Percentiles rank a stretch among this genome's conserved stretches.
These are phyloP conservation scores for Mucuna pruriens DNA, from an alignment of 306 rosid species.

Conservation along the genomic window DNA sequence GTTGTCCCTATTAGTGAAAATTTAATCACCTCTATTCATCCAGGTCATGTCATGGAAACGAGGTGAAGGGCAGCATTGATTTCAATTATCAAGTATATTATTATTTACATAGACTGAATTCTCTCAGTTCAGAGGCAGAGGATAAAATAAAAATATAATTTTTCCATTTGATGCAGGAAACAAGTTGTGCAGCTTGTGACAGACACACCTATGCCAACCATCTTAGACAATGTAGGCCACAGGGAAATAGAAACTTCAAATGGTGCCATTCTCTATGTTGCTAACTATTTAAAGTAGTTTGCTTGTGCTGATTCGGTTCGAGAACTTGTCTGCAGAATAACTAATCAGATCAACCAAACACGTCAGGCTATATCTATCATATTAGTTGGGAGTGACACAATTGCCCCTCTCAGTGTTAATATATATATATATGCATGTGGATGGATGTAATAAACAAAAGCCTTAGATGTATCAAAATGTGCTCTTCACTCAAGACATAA, in stretches of 20 bases:
- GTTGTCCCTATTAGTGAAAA: neutral
- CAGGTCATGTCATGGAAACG: neutral
- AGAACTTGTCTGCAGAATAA: slow-evolving; percentile 36
- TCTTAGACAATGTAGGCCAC: neutral
- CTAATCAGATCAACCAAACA: slow-evolving; percentile 18
- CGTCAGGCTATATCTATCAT: slow-evolving; percentile 11
- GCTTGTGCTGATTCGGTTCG: slow-evolving; percentile 34
- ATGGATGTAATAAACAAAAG: slow-evolving; percentile 28
- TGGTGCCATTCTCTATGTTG: slow-evolving; percentile 34
- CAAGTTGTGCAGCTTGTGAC: slow-evolving; percentile 14
- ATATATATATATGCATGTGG: no score
- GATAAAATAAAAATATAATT: slow-evolving; percentile 23
- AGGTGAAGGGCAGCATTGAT: neutral
- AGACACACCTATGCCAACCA: slow-evolving; percentile 1
- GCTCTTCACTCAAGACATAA: neutral
- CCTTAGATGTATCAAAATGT: slow-evolving; percentile 13
- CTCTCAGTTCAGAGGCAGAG: slow-evolving; percentile 5
- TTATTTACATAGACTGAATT: neutral
- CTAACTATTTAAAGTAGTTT: slow-evolving; percentile 15
- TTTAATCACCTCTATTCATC: neutral
- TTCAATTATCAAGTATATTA: no score
- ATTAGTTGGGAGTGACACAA: slow-evolving; percentile 18
- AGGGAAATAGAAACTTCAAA: slow-evolving; percentile 5
- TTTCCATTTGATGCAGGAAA: slow-evolving; percentile 37
- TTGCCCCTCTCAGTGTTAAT: slow-evolving; percentile 31